Conservation (phyloP, 2,329 filamentous ascomycete species). For the Penicillium sclerotigenum region DNA sequence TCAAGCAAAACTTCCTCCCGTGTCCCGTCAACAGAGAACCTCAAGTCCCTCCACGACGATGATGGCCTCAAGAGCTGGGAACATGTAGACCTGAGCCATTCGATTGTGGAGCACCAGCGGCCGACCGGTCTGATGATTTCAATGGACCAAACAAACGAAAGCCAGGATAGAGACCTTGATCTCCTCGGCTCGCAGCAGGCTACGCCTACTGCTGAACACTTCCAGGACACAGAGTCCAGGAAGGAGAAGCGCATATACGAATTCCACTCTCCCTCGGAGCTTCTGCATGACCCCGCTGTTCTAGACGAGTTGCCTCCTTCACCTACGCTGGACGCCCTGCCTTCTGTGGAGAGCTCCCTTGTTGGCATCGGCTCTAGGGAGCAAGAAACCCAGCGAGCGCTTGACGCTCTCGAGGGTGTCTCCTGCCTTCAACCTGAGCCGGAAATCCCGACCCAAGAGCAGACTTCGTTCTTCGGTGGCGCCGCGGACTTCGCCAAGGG, state of each 20-base stretch:
- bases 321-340: constrained; percentile 23
- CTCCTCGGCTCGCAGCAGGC: constrained; percentile 61
- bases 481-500: constrained; percentile 3
- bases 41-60: constrained; percentile 29
- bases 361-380: constrained; percentile 24
- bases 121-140: constrained; percentile 28
- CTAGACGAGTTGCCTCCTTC: constrained; percentile 26
- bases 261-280: constrained; percentile 48
- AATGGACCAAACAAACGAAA: constrained; percentile 35
- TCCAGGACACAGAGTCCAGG: constrained; percentile 33
- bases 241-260: constrained; percentile 45
- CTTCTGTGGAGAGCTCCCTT: constrained; percentile 33
- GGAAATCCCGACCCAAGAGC: constrained; percentile 11
- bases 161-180: constrained; percentile 40
- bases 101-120: constrained; percentile 24
- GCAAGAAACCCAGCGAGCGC: constrained; percentile 10
- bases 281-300: constrained; percentile 39
- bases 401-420: constrained; percentile 17
- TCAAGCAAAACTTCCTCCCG: constrained; percentile 51
- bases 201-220: constrained; percentile 63
- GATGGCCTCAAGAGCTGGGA: constrained; percentile 31
- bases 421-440: constrained; percentile 15
- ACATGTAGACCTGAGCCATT: constrained; percentile 26
- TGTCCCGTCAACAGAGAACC: constrained; percentile 46
- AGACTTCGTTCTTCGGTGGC: neutral